Evolutionary conservation across 2,329 filamentous ascomycete species (phyloP), one percentile per base, ranked within the genome.

Genomic region (Penicillium griseofulvum): DNA sequence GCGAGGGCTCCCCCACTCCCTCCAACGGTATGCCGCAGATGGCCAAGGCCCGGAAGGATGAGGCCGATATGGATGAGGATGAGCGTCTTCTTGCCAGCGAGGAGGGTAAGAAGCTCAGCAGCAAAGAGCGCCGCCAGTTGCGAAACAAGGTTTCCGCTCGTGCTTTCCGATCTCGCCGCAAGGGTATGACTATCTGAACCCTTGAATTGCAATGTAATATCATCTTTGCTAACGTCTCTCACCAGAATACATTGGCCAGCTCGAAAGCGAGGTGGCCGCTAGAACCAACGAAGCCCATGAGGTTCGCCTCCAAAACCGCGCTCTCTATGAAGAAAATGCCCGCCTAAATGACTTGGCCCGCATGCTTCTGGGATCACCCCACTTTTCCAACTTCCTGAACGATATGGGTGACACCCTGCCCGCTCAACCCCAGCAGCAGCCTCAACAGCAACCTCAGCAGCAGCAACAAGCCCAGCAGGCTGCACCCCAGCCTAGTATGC

Each of bases 51-150:
- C 92, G 87, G 82, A 97, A 97, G 81, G 91, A 97, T 42, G 92
- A 97, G 68, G 92, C 97, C 59, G 93, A 97, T 50, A 97, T 99
- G 93, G 94, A 99, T 66, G 93, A 97, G 74, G 94, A 97, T 67
- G 94, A 97, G 81, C 84, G 90, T 63, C 81, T 97, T 10, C 81
- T 97, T 45, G 91, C 91, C n/a, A 97, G 91, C 58, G 94, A 99
- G 68, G 93, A 97, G 77, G 94, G 93, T 68, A 99, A 99, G 87
- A 97, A 97, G 80, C 83, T 99, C n/a, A 94, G 87, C 76, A 96
- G 91, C 81, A 97, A 97, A 79, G 92, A 97, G 77, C 87, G 94
- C 57, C 87, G 94, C 64, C 94, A 97, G 76, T 83, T 99, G n/a
- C 86, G 94, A 61, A 99, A 99, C 83, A 99, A 99, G 78, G 94